Base-by-base conservation (phyloP, 148 eudicot species). In the Polygonum maritimum region DNA sequence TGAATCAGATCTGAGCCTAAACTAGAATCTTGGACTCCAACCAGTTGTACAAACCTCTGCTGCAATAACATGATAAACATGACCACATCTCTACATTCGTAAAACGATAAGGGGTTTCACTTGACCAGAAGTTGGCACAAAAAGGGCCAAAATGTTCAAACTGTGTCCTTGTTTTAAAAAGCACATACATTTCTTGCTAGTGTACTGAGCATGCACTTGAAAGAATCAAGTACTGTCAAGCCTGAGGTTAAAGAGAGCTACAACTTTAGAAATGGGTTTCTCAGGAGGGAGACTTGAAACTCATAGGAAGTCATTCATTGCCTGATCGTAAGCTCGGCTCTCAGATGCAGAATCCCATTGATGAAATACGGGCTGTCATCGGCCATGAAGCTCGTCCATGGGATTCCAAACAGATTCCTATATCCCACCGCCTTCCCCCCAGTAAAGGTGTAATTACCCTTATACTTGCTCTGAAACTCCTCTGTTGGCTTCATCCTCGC, bases 381-480 rank as follows among this genome's bases (percentile, higher is more conserved):
- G 1, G 98, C 96, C 92, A 89, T 84, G 74, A 93, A 93, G 8
- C 93, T 87, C 2, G 89, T 84, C 98, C 98, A 93, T 0, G 92
- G 89, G 49, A 93, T 86, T 36, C 90, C 91, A 67, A 93, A 93
- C 38, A 93, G 85, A 82, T 93, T 93, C 22, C 98, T 80, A 72
- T 93, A 93, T 0, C 98, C 98, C 40, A 93, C 98, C 0, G 98
- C 98, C 74, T 93, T 93, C 0, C 98, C 98, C 33, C 98, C 98
- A 2, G 91, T 91, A 74, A 93, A 93, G 41, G 94, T 91, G 79
- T 93, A 93, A 73, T 88, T 91, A 8, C 98, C 98, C 74, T 89
- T 93, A 77, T 93, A 91, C 75, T 93, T 93, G 88, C 91, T 93
- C 35, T 85, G 81, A 71, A 84, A 91, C 63, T 93, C 98, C 73